Conservation (phyloP, 495 filamentous ascomycete genomes). For the Hypoxylon cercidicola region DNA sequence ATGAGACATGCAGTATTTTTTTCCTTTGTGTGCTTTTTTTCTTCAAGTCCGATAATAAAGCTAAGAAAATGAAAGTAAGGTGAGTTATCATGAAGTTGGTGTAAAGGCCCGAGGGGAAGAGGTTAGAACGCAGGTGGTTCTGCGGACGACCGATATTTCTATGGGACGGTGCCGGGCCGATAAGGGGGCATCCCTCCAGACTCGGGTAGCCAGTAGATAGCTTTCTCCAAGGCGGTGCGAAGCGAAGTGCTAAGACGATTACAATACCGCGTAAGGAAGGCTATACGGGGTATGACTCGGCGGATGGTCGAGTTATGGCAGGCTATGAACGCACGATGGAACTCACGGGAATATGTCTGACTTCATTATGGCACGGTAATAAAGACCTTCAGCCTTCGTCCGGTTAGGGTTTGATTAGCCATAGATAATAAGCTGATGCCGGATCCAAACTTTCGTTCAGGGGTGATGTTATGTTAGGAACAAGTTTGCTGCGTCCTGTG, state of each 20-base stretch:
- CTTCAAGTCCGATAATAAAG: constrained; percentile 6
- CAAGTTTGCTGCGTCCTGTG: too few species aligned
- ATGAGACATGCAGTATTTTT: constrained; percentile 14
- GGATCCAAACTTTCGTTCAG: constrained; percentile 9
- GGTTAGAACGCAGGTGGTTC: constrained; percentile 13
- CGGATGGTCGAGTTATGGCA: constrained; percentile 11
- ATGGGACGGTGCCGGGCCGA: constrained; percentile 36
- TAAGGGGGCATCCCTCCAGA: constrained; percentile 20
- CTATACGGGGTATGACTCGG: constrained; percentile 23
- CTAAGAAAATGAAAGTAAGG: constrained; percentile 10
- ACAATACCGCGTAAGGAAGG: constrained; percentile 28
- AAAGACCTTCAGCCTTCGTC: constrained; percentile 4
- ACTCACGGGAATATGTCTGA: constrained; percentile 27
- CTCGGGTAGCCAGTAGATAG: constrained; percentile 17
- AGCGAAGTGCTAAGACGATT: constrained; percentile 22
- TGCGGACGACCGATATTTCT: constrained; percentile 35
- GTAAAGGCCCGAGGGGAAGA: constrained; percentile 27
- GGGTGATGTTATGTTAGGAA: background rate
- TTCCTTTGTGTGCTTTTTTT: background rate
- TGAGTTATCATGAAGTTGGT: constrained; percentile 19
- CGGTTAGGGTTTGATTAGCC: constrained; percentile 20
- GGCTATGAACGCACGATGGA: constrained; percentile 28
- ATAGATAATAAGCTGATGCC: constrained; percentile 37
- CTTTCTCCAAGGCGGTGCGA: constrained; percentile 11
- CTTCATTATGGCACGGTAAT: constrained; percentile 31